Evolutionary conservation across 129 eudicot species (phyloP).

Genomic region (Sambucus nigra): DNA sequence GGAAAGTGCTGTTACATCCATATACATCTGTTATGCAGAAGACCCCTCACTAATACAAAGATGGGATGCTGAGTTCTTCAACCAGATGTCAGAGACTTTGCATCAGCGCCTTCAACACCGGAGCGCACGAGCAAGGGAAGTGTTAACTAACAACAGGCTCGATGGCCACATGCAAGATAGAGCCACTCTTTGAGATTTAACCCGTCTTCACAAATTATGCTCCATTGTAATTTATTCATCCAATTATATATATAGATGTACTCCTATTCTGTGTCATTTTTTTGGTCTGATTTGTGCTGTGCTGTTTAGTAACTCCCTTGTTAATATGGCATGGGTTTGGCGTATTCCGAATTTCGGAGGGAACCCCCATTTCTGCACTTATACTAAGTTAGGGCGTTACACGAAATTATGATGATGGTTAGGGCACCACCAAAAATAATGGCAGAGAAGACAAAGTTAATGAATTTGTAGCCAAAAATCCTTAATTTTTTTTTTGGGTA

Average conservation of each 20-base stretch:
- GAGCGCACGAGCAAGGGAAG: constrained; percentile 73
- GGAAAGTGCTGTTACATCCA: constrained; percentile 90
- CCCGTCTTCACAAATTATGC: neutral
- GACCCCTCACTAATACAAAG: constrained; percentile 71
- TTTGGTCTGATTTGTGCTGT: neutral
- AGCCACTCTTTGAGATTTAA: constrained; percentile 22
- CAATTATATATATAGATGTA: neutral
- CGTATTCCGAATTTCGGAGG: too few relatives aligned
- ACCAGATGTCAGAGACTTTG: constrained; percentile 64
- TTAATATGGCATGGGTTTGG: too few relatives aligned
- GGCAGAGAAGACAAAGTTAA: too few relatives aligned
- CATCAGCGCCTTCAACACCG: constrained; percentile 86
- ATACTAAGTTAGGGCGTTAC: too few relatives aligned
- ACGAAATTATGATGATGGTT: too few relatives aligned
- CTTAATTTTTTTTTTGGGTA: too few relatives aligned
- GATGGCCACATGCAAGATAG: constrained; percentile 44
- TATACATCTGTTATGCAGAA: constrained; percentile 82
- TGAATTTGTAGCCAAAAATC: too few relatives aligned
- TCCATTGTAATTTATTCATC: constrained; percentile 1
- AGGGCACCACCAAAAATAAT: too few relatives aligned
- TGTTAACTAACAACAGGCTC: constrained; percentile 34
- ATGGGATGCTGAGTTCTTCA: constrained; percentile 78
- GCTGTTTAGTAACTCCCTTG: neutral
- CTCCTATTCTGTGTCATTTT: too few relatives aligned
- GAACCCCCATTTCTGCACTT: too few relatives aligned